Evolutionary conservation across 768 basidiomycete genomes (phyloP), one percentile per base, ranked within the genome.

Genomic region (Strobilomyces confusus): DNA sequence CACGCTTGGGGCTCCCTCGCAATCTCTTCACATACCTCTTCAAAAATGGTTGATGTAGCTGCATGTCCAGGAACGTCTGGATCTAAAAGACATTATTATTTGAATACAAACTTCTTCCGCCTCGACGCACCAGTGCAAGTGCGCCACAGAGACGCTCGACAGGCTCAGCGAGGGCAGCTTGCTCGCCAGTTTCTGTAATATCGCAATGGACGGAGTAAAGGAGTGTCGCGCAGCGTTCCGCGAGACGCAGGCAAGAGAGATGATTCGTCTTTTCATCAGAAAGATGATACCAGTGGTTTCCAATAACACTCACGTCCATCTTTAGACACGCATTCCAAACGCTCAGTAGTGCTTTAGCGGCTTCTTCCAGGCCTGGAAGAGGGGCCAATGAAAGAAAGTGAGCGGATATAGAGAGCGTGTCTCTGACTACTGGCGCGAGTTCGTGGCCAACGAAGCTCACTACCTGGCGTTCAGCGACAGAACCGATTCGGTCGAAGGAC

Each of bases 1-100:
- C 83, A 86, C 3, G 64, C 69, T 0, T 66, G 61, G 34, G 89
- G 80, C 30, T 80, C 77, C 3, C 73, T 70, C 15, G 76, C 63
- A 29, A 84, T 84, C 57, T 91, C 87, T 36, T 87, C 84, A 92
- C 75, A 63, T 88, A 92, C 5, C 88, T 77, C 67, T 89, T 88
- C 57, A 92, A 69, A 71, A 90, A 92, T 0, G 89, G 86, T 2
- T 87, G 73, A 38, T 80, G 59, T 19, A 75, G 72, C 57, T 89
- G 83, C 58, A 81, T 83, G 49, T 74, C 62, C 25, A 89, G 73
- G 58, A 90, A 79, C 2, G 63, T 57, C 37, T 73, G 71, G 5
- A 88, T 77, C 78, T 79, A 44, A 26, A 49, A 26, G 38, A 30
- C 5, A 14, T 44, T 5, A 5, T 56, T 19, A 56, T 44, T 33